A percentile compares a stretch with the other conserved stretches of the same genome.
Conservation (phyloP, 1,284 basidiomycete genomes). For the Lentinula novae-zelandiae region DNA sequence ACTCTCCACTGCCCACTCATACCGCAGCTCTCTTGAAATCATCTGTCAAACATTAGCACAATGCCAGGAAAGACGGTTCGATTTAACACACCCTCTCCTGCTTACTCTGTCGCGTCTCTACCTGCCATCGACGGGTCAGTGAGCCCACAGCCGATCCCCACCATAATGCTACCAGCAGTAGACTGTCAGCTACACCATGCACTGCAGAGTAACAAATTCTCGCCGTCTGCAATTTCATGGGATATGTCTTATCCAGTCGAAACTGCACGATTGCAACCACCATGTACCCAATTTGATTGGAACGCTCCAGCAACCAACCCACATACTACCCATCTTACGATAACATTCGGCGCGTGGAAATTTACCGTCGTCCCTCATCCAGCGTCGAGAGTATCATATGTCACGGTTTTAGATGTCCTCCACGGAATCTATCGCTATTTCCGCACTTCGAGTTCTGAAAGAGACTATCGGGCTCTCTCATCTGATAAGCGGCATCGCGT, state of each 20-base stretch:
- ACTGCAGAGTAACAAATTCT: slow-evolving; percentile 5
- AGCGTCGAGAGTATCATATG: background rate
- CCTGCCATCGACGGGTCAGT: slow-evolving; percentile 13
- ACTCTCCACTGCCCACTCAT: background rate
- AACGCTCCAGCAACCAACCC: slow-evolving; percentile 15
- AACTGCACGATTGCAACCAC: slow-evolving; percentile 3
- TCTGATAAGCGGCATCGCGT: slow-evolving; percentile 4
- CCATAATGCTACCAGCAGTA: slow-evolving; percentile 10
- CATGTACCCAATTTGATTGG: background rate
- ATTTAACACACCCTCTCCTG: slow-evolving; percentile 18
- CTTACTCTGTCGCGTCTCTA: slow-evolving; percentile 12
- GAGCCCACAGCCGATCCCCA: slow-evolving; percentile 16
- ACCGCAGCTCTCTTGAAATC: background rate
- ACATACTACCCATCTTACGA: slow-evolving; percentile 11
- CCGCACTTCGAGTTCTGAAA: slow-evolving; percentile 1
- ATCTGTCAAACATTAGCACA: background rate
- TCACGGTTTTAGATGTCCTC: slow-evolving; percentile 16
- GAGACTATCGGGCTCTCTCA: slow-evolving; percentile 2
- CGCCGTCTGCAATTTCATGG: slow-evolving; percentile 12
- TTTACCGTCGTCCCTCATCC: slow-evolving; percentile 1
- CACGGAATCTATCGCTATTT: slow-evolving; percentile 11
- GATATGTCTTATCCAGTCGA: slow-evolving; percentile 17
- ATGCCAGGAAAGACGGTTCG: slow-evolving; percentile 22
- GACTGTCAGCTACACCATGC: slow-evolving; percentile 12
- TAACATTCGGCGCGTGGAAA: slow-evolving; percentile 10